Evolutionary conservation across 495 filamentous ascomycete species (phyloP).

Genomic region (Daldinia childiae): DNA sequence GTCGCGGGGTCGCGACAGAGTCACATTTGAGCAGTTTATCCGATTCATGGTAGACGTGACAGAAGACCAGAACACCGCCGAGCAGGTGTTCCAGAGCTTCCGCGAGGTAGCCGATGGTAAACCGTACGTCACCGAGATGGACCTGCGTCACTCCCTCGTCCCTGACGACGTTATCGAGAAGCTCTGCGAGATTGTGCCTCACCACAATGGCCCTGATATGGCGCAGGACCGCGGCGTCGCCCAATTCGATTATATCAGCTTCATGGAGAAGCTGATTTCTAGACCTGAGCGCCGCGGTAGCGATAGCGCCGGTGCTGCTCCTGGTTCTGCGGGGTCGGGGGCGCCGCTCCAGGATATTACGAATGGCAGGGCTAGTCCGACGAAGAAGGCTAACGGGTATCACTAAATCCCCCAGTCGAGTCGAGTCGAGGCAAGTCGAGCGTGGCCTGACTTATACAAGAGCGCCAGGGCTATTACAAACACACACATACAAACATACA

Average conservation of each 20-base stretch:
- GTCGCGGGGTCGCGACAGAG: constrained; percentile 74
- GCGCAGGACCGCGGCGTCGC: constrained; percentile 76
- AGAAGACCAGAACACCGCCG: constrained; percentile 97
- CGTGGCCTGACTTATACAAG: neutral
- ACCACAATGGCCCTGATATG: constrained; percentile 79
- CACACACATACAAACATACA: neutral
- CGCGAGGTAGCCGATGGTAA: constrained; percentile 97
- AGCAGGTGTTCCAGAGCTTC: constrained; percentile 97
- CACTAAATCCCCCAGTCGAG: constrained; percentile 14
- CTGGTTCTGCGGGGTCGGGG: neutral
- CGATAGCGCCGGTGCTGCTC: neutral
- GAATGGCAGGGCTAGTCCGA: constrained; percentile 47
- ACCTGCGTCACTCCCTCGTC: constrained; percentile 91
- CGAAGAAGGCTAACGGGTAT: constrained; percentile 47
- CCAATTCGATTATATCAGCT: constrained; percentile 92
- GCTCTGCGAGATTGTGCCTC: constrained; percentile 84
- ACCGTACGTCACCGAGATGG: constrained; percentile 97
- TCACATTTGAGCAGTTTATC: constrained; percentile 99
- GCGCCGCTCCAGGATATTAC: constrained; percentile 43
- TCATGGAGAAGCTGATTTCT: constrained; percentile 82
- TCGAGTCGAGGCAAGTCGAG: neutral
- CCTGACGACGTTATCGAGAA: constrained; percentile 96
- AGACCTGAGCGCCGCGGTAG: constrained; percentile 10
- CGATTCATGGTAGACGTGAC: constrained; percentile 98
- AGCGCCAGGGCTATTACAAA: neutral